Evolutionary conservation across 2,329 filamentous ascomycete genomes (phyloP), one percentile per base, ranked within the genome.

Genomic region (Fusarium globosum): DNA sequence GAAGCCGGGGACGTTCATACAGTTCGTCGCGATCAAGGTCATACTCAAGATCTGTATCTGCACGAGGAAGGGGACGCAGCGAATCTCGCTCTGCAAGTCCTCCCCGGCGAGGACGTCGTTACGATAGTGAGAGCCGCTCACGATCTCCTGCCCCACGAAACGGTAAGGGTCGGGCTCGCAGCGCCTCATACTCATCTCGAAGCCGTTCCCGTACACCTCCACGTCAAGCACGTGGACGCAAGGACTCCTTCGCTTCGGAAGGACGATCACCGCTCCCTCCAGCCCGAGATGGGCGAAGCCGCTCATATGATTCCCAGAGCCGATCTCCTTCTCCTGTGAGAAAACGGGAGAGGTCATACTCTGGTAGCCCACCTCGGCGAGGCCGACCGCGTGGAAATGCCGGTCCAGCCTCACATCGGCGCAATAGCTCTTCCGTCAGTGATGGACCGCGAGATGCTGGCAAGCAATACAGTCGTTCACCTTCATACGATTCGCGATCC

Each of bases 31-130:
- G 83, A 45, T 88, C 87, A 14, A 81, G 84, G 51, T 86, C 86
- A 18, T 86, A 85, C 36, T 85, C 86, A 6, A 79, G 81, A 18
- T 87, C 86, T 51, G 81, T 82, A 6, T 80, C 80, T 23, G 71
- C 69, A 23, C 68, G 76, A 28, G 68, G 69, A 26, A 73, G 78
- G 26, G 72, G 63, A 15, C 68, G 69, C 9, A 74, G 74, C 45
- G 73, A 61, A 30, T 81, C 80, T 7, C 74, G 77, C 59, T 82
- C 82, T 14, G 76, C 74, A 33, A 81, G 77, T 42, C 81, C 81
- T 23, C 77, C 80, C 20, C 72, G 78, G 56, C 73, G 76, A 56
- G 73, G 64, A 57, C 71, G 69, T 20, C 77, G 78, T 26, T 69
- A 76, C 21, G 63, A 60, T 52, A 78, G 74, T 62, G 75, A 72